Conservation (phyloP, 108 stramenopile species). For the Nannochloropsis salina region DNA sequence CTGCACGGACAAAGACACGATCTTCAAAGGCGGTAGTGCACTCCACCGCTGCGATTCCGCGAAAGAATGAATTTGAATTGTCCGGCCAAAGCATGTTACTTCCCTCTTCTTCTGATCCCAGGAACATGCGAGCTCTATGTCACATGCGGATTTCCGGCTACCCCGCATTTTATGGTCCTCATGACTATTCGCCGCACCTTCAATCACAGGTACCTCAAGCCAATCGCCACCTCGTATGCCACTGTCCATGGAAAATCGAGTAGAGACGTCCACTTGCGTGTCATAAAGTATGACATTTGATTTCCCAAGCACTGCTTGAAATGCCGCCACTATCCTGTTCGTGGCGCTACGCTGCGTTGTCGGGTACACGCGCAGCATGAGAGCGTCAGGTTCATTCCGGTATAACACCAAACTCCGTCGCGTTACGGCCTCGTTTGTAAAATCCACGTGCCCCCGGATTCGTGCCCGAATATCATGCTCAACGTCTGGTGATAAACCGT, state of each 20-base stretch:
- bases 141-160: background rate
- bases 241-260: background rate
- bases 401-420: background rate
- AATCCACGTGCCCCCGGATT: conserved; percentile 3
- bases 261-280: background rate
- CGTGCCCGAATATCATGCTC: background rate
- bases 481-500: background rate
- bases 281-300: background rate
- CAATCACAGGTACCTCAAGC: background rate
- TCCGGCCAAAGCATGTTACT: background rate
- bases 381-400: background rate
- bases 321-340: background rate
- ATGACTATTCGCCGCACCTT: background rate
- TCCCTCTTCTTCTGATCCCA: background rate
- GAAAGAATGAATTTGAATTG: background rate
- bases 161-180: too few species aligned
- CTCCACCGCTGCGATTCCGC: background rate
- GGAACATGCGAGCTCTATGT: background rate
- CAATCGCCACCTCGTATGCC: background rate
- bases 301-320: background rate
- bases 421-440: background rate
- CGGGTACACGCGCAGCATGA: background rate
- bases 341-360: background rate
- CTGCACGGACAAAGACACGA: background rate
- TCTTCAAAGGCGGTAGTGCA: background rate